Percentiles rank a stretch among this genome's conserved stretches.
Conservation (phyloP, 2,329 filamentous ascomycete species). For the Stemphylium beticola region DNA sequence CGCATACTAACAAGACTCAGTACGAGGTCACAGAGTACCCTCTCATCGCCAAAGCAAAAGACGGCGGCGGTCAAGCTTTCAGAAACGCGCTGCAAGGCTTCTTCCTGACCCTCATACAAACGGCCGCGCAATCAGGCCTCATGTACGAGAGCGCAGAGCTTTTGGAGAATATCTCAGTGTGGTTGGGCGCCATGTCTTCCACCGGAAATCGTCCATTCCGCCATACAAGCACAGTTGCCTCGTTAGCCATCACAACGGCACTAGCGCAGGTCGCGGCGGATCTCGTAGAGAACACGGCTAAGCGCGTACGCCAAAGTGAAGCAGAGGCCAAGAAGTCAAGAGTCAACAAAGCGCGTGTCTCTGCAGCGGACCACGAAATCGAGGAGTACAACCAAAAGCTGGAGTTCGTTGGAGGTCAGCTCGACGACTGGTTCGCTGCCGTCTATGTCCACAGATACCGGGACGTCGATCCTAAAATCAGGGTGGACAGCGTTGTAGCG, state of each 20-base stretch:
- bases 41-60: conserved; percentile 80
- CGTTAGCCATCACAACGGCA: conserved; percentile 77
- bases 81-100: conserved; percentile 79
- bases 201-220: conserved; percentile 87
- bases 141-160: conserved; percentile 78
- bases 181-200: conserved; percentile 90
- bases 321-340: conserved; percentile 74
- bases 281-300: conserved; percentile 74
- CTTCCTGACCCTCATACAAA: conserved; percentile 75
- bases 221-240: conserved; percentile 88
- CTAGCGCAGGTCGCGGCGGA: conserved; percentile 76
- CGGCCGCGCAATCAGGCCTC: conserved; percentile 80
- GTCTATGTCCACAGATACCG: conserved; percentile 96
- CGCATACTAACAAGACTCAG: conserved; percentile 44
- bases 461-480: conserved; percentile 87
- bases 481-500: conserved; percentile 85
- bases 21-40: conserved; percentile 89
- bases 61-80: conserved; percentile 78
- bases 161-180: conserved; percentile 86
- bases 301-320: conserved; percentile 78
- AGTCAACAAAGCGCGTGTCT: conserved; percentile 79
- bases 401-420: conserved; percentile 71
- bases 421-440: conserved; percentile 88
- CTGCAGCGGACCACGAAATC: conserved; percentile 74
- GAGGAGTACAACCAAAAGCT: conserved; percentile 73